Evolutionary conservation across 1,139 yeast species (phyloP), one percentile per base, ranked within the genome.

Genomic region (Taphrina pruni): DNA sequence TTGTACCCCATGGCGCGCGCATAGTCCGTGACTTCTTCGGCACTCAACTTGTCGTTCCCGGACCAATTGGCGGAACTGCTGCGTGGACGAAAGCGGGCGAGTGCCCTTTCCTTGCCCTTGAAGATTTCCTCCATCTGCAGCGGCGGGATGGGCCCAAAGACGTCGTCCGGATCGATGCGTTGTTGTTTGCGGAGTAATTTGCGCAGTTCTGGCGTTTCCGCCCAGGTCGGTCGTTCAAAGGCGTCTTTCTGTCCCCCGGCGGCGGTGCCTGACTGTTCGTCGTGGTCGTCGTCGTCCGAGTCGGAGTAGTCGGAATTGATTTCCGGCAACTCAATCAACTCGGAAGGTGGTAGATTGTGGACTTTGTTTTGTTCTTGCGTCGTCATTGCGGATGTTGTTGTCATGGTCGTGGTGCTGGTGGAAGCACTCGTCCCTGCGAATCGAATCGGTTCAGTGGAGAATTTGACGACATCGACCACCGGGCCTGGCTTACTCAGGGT

Each of bases 81-180:
- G 69, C 87, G 81, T 0, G 87, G 84, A 71, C 89, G 81, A 67
- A 85, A 79, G 70, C 82, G 80, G 57, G 81, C 75, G 14, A 82
- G 77, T 55, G 79, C 81, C 32, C 72, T 73, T 11, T 70, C 70
- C 48, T 72, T 57, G 9, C 81, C 78, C 65, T 85, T 84, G 76
- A 90, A 89, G 21, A 90, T 86, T 72, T 87, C 90, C 61, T 85
- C 88, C 77, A 90, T 84, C 60, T 87, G 85, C 70, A 90, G 79
- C 3, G 87, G 86, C 0, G 90, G 88, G 36, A 89, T 84, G 14
- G 90, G 89, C 0, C 97, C 97, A 81, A 93, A 92, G 0, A 92
- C 85, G 3, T 83, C 76, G 69, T 83, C 86, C 0, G 97, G 97
- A 76, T 92, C 88, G 70, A 88, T 79, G 21, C 79, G 78, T 72